phyloP scores from a whole-genome alignment of 176 grass and related monocot species.

The Avena atlantica region DNA sequence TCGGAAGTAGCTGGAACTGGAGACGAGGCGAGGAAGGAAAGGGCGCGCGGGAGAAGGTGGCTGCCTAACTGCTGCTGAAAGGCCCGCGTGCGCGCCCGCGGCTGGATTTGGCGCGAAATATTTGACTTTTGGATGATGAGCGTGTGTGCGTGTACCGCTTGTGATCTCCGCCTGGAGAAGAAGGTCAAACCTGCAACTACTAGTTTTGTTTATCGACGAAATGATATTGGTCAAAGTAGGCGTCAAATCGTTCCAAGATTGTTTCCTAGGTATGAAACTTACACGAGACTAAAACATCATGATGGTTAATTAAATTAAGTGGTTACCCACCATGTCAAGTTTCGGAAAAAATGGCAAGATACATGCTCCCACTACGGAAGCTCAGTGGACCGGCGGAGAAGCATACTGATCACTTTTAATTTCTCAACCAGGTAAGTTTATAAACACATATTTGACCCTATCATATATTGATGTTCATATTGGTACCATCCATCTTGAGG shows the following conservation, averaged over 20 bases:
- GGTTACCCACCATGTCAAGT: not conserved
- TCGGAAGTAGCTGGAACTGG: conserved; percentile 32
- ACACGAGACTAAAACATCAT: not conserved
- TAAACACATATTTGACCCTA: no score
- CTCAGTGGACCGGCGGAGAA: no score
- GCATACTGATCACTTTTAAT: no score
- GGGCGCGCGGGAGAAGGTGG: conserved; percentile 46
- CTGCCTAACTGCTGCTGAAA: conserved; percentile 50
- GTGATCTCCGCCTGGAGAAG: not conserved
- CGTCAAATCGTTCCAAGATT: not conserved
- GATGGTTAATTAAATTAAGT: not conserved
- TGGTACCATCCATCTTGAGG: no score
- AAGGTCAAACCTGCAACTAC: not conserved
- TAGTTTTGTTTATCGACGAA: not conserved
- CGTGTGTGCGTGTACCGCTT: not conserved
- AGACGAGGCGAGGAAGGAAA: conserved; percentile 45
- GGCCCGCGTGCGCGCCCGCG: not conserved
- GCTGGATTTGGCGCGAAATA: conserved; percentile 47
- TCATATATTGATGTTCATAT: no score
- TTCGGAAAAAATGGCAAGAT: not conserved
- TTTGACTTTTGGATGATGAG: not conserved
- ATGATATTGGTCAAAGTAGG: not conserved
- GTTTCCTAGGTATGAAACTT: not conserved
- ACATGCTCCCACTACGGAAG: no score
- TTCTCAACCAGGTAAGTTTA: no score